Conservation (phyloP, 1,284 basidiomycete genomes). For the Austroboletus novae-zelandiae region DNA sequence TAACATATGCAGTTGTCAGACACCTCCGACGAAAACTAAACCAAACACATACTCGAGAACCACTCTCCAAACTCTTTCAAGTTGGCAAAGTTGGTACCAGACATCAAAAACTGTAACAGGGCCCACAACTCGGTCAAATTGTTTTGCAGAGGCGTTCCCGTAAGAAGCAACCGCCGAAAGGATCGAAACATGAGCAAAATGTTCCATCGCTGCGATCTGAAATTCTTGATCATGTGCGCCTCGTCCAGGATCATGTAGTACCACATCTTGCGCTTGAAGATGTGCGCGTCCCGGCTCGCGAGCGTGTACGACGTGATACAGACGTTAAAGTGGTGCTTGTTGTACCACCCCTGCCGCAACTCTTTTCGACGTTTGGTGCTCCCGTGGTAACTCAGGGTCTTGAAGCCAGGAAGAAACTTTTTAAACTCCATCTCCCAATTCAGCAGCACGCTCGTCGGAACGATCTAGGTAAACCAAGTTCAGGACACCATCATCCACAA, state of each 20-base stretch:
- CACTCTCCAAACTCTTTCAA: conserved; percentile 94
- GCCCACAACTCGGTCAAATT: conserved; percentile 97
- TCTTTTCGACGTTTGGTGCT: conserved; percentile 91
- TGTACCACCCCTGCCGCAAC: conserved; percentile 91
- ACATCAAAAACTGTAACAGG: conserved; percentile 94
- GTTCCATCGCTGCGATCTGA: conserved; percentile 94
- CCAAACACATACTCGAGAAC: conserved; percentile 80
- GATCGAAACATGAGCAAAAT: conserved; percentile 93
- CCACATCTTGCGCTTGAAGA: conserved; percentile 95
- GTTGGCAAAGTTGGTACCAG: conserved; percentile 88
- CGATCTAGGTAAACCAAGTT: conserved; percentile 50
- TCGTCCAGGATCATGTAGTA: conserved; percentile 97
- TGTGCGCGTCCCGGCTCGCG: conserved; percentile 88
- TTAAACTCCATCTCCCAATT: conserved; percentile 99
- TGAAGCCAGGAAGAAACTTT: conserved; percentile 95
- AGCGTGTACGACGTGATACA: conserved; percentile 96
- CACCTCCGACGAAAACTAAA: no score
- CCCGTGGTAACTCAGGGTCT: conserved; percentile 90
- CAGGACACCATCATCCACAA: no score
- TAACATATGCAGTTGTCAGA: conserved; percentile 29
- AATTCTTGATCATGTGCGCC: conserved; percentile 99
- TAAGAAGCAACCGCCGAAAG: conserved; percentile 83
- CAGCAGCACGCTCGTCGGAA: conserved; percentile 91
- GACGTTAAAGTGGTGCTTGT: conserved; percentile 91
- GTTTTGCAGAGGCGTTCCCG: conserved; percentile 94